Conservation (phyloP, 129 eudicot genomes). For the Arctium lappa region DNA sequence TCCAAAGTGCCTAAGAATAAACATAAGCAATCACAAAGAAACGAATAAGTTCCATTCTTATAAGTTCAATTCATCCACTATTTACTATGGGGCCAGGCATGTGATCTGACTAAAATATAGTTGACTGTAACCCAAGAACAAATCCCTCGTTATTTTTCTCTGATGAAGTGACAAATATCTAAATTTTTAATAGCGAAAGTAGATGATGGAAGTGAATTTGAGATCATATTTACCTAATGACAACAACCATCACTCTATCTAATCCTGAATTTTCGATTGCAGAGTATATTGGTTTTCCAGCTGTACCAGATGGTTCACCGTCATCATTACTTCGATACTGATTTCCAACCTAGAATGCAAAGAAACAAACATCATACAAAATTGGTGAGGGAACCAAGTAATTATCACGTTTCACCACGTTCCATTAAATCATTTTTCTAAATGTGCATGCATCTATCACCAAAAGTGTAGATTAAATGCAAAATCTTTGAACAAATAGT, state of each 20-base stretch:
- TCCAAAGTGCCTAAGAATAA: slow-evolving; percentile 67
- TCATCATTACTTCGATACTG: slow-evolving; percentile 88
- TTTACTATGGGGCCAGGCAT: not conserved
- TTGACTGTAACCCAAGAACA: slow-evolving; percentile 4
- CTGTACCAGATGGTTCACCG: slow-evolving; percentile 98
- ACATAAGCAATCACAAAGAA: not conserved
- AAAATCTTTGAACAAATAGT: not conserved
- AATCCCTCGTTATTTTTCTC: not conserved
- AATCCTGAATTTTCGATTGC: slow-evolving; percentile 86
- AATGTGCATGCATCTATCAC: slow-evolving; percentile 7
- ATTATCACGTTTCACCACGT: not conserved
- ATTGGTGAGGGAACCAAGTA: not conserved
- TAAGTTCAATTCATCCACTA: not conserved
- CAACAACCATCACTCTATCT: slow-evolving; percentile 94
- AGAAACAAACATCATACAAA: not conserved
- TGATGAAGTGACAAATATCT: not conserved
- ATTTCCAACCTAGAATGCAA: slow-evolving; percentile 64
- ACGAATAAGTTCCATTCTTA: not conserved
- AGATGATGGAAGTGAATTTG: slow-evolving; percentile 4
- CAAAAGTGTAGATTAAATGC: not conserved
- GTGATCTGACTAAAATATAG: not conserved
- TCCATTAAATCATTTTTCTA: not conserved
- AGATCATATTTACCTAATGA: slow-evolving; percentile 56
- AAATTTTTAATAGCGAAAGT: not conserved
- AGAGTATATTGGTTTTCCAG: slow-evolving; percentile 91